These are phyloP conservation scores for Williopsis jadinii DNA, from an alignment of 1,139 yeast species.

Conservation along the genomic window DNA sequence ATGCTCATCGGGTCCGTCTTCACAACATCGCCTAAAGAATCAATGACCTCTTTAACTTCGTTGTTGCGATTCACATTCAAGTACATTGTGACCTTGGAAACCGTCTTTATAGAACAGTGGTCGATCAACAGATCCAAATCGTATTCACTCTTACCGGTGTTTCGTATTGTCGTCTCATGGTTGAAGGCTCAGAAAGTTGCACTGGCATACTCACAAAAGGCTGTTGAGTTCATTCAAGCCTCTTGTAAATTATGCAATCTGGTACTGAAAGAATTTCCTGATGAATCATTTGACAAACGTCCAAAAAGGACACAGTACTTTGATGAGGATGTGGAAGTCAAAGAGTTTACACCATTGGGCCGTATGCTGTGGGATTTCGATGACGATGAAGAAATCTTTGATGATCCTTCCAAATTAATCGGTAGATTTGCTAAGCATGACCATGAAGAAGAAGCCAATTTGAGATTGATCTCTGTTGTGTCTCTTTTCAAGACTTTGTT, in stretches of 20 bases:
- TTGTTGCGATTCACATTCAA: slow-evolving; percentile 27
- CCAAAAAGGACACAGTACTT: slow-evolving; percentile 49
- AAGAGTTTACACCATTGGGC: slow-evolving; percentile 50
- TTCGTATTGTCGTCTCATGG: slow-evolving; percentile 51
- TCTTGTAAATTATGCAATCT: slow-evolving; percentile 27
- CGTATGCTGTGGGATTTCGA: slow-evolving; percentile 53
- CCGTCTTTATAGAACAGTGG: slow-evolving; percentile 15
- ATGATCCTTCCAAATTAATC: slow-evolving; percentile 23
- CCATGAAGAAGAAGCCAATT: slow-evolving; percentile 25
- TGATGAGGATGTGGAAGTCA: slow-evolving; percentile 55
- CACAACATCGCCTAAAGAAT: slow-evolving; percentile 9
- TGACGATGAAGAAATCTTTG: slow-evolving; percentile 31
- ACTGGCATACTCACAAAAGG: slow-evolving; percentile 32
- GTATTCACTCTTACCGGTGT: slow-evolving; percentile 21
- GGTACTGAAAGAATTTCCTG: slow-evolving; percentile 4
- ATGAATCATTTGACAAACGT: slow-evolving; percentile 24
- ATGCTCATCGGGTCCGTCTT: slow-evolving; percentile 26
- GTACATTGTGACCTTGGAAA: slow-evolving; percentile 25
- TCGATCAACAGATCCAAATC: slow-evolving; percentile 2
- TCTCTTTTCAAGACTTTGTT: slow-evolving; percentile 27
- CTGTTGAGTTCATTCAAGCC: slow-evolving; percentile 28
- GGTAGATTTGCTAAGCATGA: slow-evolving; percentile 24
- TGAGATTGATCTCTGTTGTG: slow-evolving; percentile 32
- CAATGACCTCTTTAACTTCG: slow-evolving; percentile 17
- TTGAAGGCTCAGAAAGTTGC: slow-evolving; percentile 39